Percentiles rank a stretch among this genome's conserved stretches.
phyloP scores from a whole-genome alignment of 345 rosid species.

The Eucalyptus coolabah region DNA sequence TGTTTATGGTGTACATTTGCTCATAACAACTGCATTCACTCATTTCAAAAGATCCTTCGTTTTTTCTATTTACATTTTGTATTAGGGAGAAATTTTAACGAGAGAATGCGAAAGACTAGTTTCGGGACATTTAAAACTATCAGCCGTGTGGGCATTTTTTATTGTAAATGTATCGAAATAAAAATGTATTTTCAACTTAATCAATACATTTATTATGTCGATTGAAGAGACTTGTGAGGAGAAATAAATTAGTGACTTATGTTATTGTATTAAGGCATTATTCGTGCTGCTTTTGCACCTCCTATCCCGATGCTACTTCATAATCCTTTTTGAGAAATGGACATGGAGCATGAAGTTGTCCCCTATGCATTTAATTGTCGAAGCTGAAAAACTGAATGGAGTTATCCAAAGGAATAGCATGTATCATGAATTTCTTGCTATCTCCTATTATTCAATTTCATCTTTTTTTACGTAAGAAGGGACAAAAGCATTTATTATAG shows the following conservation, averaged over 20 bases:
- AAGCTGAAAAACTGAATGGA: neutral
- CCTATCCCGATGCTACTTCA: neutral
- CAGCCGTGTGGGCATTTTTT: fast-evolving
- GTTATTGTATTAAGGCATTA: too few species aligned
- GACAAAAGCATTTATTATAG: neutral
- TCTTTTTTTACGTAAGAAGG: neutral
- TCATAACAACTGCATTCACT: neutral
- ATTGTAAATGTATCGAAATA: neutral
- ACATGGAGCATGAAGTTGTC: neutral
- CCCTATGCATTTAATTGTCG: neutral
- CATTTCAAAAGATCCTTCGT: fast-evolving
- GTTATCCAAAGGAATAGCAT: neutral
- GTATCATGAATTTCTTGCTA: neutral
- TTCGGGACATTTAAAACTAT: neutral
- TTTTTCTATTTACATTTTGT: neutral
- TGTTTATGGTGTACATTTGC: too few species aligned
- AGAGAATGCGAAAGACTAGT: fast-evolving
- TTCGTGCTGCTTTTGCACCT: neutral
- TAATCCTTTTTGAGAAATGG: neutral
- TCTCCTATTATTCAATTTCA: neutral
- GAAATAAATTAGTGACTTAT: neutral
- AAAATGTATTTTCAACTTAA: neutral
- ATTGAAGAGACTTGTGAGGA: neutral
- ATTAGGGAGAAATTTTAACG: neutral
- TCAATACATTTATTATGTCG: neutral